Evolutionary conservation across 2,329 filamentous ascomycete genomes (phyloP), one percentile per base, ranked within the genome.

Genomic region (Rhexocercosporidium sp.): DNA sequence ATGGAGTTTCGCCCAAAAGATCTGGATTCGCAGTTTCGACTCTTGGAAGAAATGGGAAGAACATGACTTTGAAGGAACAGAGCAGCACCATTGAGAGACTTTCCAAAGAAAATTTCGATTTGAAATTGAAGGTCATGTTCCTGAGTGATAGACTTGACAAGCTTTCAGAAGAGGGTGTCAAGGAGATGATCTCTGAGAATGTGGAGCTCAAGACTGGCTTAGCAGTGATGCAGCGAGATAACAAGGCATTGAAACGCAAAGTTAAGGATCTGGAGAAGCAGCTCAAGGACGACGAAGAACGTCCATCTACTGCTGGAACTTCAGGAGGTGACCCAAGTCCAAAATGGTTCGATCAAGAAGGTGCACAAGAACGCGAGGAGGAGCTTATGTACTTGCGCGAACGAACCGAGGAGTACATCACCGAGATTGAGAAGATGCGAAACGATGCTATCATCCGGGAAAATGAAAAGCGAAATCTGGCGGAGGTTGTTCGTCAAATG

Each of bases 81-180:
- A 97, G 95, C 77, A 97, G 92, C 80, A 98, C 95, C 16, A 97
- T 99, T 71, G 96, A 99, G 79, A 90, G 94, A 67, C 85, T 98
- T 1, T 96, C 93, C 68, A 99, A 99, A 80, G 96, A 99, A 79
- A 99, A 99, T 72, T 99, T 98, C 77, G 95, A 97, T 77, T 82
- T 98, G 64, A 97, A 98, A 80, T 89, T 98, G 80, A 96, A 97
- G 78, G 96, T 98, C 71, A 96, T 97, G 84, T 99, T 97, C 76
- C 86, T 99, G 59, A 96, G 95, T 75, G 93, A 98, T 78, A 92
- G 95, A 1, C 82, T 99, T 22, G 94, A 97, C 79, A 96, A 95
- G 77, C 87, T 96, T 49, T 97, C 94, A 1, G 95, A 98, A 78
- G 95, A 98, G 80, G 94, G 94, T 70, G 91, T 99, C 78, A 97